These are phyloP conservation scores for Agrocybe pediades DNA, from an alignment of 768 basidiomycete species.

Conservation along the genomic window DNA sequence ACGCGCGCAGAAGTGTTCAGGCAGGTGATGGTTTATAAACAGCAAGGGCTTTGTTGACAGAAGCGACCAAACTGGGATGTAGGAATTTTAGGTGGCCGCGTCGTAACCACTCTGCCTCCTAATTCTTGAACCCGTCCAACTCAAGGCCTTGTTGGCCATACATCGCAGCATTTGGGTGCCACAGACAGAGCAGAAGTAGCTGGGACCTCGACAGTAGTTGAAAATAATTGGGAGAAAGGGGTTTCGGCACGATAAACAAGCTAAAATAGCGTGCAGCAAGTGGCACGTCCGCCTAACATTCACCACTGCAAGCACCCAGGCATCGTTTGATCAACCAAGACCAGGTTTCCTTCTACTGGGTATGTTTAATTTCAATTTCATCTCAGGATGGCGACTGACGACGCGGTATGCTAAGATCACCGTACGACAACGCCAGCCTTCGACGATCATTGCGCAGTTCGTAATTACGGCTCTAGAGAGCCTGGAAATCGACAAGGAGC, in stretches of 20 bases:
- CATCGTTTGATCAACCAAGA: constrained; percentile 11
- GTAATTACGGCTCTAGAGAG: constrained; percentile 24
- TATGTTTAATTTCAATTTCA: neutral
- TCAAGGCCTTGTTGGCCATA: no score
- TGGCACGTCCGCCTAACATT: constrained; percentile 10
- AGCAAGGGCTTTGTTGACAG: constrained; percentile 1
- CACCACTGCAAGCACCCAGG: constrained; percentile 10
- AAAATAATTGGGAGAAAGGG: constrained; percentile 7
- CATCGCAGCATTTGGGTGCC: no score
- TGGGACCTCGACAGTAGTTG: neutral
- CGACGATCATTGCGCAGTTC: constrained; percentile 21
- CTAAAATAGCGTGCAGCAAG: constrained; percentile 16
- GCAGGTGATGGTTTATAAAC: neutral
- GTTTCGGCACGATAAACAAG: constrained; percentile 20
- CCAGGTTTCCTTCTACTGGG: constrained; percentile 1
- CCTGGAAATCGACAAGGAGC: constrained; percentile 17
- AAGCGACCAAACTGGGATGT: constrained; percentile 4
- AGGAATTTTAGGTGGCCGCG: neutral
- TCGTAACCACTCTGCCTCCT: neutral
- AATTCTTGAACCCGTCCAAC: neutral
- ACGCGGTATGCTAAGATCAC: constrained; percentile 26
- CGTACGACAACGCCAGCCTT: constrained; percentile 24
- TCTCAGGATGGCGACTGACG: constrained; percentile 17
- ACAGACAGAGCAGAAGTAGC: no score
- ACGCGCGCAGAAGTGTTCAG: neutral